Evolutionary conservation across 2,329 filamentous ascomycete genomes (phyloP).

Genomic region (Neofusicoccum laricinum): DNA sequence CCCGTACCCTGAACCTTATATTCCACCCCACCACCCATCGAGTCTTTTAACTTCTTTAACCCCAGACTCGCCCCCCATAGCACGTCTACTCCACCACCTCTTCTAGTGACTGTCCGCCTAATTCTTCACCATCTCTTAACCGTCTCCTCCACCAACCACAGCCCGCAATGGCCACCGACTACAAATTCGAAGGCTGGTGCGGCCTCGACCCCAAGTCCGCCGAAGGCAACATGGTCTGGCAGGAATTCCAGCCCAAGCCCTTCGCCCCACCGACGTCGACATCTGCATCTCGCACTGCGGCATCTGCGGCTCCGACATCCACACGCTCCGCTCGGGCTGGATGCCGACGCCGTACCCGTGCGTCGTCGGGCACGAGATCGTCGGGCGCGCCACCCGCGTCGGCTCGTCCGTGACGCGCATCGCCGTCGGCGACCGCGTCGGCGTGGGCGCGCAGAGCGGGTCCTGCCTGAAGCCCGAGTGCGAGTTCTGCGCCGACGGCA

Average conservation of each 20-base stretch:
- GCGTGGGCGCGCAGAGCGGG: conserved; percentile 49
- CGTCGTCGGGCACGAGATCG: conserved; percentile 43
- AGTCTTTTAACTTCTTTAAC: too few species aligned
- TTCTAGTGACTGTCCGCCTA: too few species aligned
- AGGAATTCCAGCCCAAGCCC: conserved; percentile 43
- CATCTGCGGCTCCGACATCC: conserved; percentile 25
- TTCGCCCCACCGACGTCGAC: conserved; percentile 40
- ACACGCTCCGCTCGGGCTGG: conserved; percentile 41
- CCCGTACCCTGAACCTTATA: too few species aligned
- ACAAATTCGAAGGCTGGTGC: conserved; percentile 44
- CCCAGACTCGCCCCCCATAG: too few species aligned
- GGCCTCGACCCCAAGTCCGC: conserved; percentile 49
- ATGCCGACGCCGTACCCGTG: conserved; percentile 43
- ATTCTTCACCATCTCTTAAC: too few species aligned
- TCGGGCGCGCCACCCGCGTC: conserved; percentile 36
- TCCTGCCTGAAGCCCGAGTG: conserved; percentile 49
- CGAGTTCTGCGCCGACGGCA: conserved; percentile 49
- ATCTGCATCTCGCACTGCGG: conserved; percentile 12
- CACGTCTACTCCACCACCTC: too few species aligned
- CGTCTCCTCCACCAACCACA: too few species aligned
- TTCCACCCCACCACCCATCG: too few species aligned
- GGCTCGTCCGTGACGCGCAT: conserved; percentile 42
- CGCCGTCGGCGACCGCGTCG: conserved; percentile 59
- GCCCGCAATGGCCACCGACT: neutral
- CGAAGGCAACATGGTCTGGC: conserved; percentile 55